A percentile compares a stretch with the other conserved stretches of the same genome.
Evolutionary conservation across 495 filamentous ascomycete genomes (phyloP).

Genomic region (Daldinia loculata): DNA sequence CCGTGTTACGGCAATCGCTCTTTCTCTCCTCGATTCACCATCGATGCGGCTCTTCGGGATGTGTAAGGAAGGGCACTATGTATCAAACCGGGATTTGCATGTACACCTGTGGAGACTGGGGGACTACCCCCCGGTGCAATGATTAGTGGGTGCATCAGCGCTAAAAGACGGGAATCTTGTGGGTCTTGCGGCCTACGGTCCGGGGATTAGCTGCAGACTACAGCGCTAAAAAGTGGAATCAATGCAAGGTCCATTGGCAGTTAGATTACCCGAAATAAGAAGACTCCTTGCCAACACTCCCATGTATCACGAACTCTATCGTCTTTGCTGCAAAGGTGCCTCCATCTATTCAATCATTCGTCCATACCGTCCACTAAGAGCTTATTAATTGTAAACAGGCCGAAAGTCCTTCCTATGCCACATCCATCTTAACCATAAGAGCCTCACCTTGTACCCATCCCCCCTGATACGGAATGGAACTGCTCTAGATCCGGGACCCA

Average conservation of each 20-base stretch:
- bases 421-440: conserved; percentile 12
- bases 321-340: conserved; percentile 11
- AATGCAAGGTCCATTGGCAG: conserved; percentile 8
- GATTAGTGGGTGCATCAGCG: conserved; percentile 9
- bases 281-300: background rate
- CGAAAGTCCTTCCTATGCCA: background rate
- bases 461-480: conserved; percentile 1
- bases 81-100: background rate
- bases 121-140: background rate
- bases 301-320: conserved; percentile 23
- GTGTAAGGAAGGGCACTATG: conserved; percentile 1
- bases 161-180: conserved; percentile 29
- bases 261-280: background rate
- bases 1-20: conserved; percentile 14
- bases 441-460: conserved; percentile 12
- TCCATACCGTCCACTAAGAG: conserved; percentile 9
- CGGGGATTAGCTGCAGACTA: conserved; percentile 7
- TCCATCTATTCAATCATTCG: conserved; percentile 19
- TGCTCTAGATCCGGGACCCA: background rate
- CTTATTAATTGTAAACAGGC: background rate
- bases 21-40: conserved; percentile 3
- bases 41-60: conserved; percentile 33
- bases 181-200: conserved; percentile 12
- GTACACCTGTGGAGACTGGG: background rate
- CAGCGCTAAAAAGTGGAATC: conserved; percentile 25